Conservation (phyloP, 495 filamentous ascomycete genomes). For the Jackrogersella minutella region DNA sequence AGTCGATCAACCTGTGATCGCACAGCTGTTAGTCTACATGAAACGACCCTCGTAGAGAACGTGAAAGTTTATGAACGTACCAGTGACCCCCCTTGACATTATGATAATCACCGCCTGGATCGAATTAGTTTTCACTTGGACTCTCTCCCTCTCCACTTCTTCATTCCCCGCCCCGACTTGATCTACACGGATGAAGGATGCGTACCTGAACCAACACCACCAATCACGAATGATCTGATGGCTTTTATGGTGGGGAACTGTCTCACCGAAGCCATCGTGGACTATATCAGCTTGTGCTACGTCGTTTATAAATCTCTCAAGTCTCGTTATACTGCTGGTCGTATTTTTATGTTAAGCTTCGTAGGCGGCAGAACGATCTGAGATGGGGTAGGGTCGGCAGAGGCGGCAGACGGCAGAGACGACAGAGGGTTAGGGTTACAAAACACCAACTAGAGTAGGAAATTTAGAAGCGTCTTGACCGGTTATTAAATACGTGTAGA, state of each 20-base stretch:
- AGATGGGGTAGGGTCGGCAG: not conserved
- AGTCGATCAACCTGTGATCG: slow-evolving; percentile 75
- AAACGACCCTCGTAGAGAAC: not conserved
- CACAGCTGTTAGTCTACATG: slow-evolving; percentile 1
- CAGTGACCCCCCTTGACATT: slow-evolving; percentile 94
- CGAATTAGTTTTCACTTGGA: slow-evolving; percentile 22
- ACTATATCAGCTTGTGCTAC: not conserved
- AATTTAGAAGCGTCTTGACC: slow-evolving; percentile 3
- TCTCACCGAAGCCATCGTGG: slow-evolving; percentile 54
- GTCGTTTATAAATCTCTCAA: not conserved
- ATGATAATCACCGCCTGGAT: slow-evolving; percentile 82
- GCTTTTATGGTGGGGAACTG: slow-evolving; percentile 79
- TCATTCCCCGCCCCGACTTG: slow-evolving; percentile 10
- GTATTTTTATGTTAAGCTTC: not conserved
- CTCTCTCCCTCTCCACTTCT: slow-evolving; percentile 1
- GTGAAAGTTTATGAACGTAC: slow-evolving; percentile 44
- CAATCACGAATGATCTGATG: slow-evolving; percentile 80
- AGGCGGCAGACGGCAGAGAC: not conserved
- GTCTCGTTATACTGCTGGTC: not conserved
- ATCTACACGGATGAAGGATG: not conserved
- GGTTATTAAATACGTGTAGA: slow-evolving; percentile 27
- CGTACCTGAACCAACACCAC: slow-evolving; percentile 81
- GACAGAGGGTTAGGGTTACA: slow-evolving; percentile 7
- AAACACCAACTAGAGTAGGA: not conserved
- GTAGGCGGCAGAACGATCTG: not conserved